These are phyloP conservation scores for Rosa rugosa DNA, from an alignment of 306 rosid genomes.

Conservation along the genomic window DNA sequence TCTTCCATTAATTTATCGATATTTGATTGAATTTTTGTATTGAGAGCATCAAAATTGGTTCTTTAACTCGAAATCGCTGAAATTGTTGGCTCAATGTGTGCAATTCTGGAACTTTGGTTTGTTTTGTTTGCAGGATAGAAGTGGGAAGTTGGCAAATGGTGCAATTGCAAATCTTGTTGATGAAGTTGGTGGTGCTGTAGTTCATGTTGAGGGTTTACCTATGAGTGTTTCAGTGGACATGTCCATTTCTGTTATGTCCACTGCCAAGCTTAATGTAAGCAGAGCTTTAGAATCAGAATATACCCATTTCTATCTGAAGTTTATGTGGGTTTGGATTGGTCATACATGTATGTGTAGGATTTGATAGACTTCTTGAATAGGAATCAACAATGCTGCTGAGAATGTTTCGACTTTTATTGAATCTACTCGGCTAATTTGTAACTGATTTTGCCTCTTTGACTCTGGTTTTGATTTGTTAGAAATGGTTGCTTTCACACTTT, in stretches of 20 bases:
- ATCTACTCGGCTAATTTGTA: not conserved
- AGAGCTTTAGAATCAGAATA: conserved; percentile 6
- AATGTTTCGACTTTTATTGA: too few species aligned
- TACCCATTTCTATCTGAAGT: not conserved
- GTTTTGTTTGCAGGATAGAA: conserved; percentile 51
- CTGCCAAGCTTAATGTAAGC: conserved; percentile 61
- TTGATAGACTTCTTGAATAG: not conserved
- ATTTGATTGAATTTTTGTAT: not conserved
- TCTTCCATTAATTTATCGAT: not conserved
- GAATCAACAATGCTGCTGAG: not conserved
- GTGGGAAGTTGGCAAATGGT: conserved; percentile 65
- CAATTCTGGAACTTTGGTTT: not conserved
- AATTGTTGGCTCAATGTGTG: not conserved
- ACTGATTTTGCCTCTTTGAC: not conserved
- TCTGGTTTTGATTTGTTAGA: not conserved
- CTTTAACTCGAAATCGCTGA: not conserved
- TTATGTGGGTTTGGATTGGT: conserved; percentile 6
- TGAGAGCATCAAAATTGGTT: not conserved
- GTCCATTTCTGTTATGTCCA: conserved; percentile 68
- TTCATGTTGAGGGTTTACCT: conserved; percentile 64
- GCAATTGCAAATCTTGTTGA: conserved; percentile 81
- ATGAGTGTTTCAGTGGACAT: conserved; percentile 86
- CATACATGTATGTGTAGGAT: too few species aligned
- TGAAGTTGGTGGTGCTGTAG: conserved; percentile 64
- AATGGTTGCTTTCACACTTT: not conserved